Base-by-base conservation (phyloP, 371 early-diverging fungal species). In the Zopfochytrium polystomum region DNA sequence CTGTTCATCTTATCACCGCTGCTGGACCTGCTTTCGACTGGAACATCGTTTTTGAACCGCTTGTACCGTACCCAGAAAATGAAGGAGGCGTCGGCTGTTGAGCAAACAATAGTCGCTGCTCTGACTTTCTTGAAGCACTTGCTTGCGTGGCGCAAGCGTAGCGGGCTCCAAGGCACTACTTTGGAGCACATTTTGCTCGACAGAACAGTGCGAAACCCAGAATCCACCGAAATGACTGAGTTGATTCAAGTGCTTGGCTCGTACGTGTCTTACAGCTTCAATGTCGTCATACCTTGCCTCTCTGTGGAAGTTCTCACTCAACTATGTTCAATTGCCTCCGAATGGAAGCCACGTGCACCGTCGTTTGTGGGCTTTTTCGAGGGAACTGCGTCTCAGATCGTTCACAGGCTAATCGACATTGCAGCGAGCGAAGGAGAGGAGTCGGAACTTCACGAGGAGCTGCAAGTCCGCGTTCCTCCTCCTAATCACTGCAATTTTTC, bases 351-450 rank as follows among this genome's bases (percentile, higher is more conserved):
- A 0, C 57, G 66, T 13, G 68, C 75, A 15, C 71, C 73, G 1
- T 75, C 73, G 3, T 70, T 77, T 54, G 61, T 75, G 20, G 78
- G 78, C 18, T 75, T 71, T 62, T 72, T 77, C 62, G 78, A 75
- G 6, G 22, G 55, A 2, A 62, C 67, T 25, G 69, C 66, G 7
- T n/a, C 43, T n/a, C 22, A 33, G 2, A 58, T 75, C 45, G 71
- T 73, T 1, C 25, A 62, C 1, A 34, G 52, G 2, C 57, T 75
- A 27, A 58, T 72, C n/a, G 60, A 65, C 18, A 44, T 70, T 13
- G 64, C 65, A 9, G 44, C 33, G 53, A 13, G 30, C 33, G 34
- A 44, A 29, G 31, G 44, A 52, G 26, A 42, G 26, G 51, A 32
- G 26, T 2, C 49, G 58, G 23, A 26, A 56, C 13, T 33, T 26